Base-by-base conservation (phyloP, 1,139 yeast genomes). In the Yamadazyma sp. region DNA sequence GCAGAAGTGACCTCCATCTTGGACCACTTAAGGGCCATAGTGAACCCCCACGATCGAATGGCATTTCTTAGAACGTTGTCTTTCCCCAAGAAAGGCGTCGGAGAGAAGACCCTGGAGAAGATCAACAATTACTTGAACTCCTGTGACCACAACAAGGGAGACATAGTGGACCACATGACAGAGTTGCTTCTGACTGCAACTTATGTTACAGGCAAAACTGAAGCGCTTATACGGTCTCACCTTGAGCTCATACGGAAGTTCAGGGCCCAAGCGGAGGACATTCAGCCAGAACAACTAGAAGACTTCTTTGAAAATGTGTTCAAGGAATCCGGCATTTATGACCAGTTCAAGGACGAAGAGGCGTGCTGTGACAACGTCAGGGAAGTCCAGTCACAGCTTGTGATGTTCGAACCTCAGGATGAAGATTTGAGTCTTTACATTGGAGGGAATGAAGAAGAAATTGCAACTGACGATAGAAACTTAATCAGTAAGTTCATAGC, bases 61-160 rank as follows among this genome's bases (percentile, higher is more conserved):
- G 87, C 95, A 0, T 65, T 78, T 28, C 47, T 77, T 18, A 64
- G 87, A 29, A 72, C 84, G 0, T 50, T 89, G 26, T 74, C 75
- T 36, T 69, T 66, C 37, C 92, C 92, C 0, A 70, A 80, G 26
- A 64, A 84, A 40, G 92, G 95, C 0, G 57, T 88, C n/a, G 97
- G 97, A 0, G 73, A 69, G 2, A 75, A 75, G 37, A 64, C 83
- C 0, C 46, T 81, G 6, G 66, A 66, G 1, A 59, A 55, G 10
- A 57, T 82, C 10, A 40, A 28, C 24, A 22, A 31, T 7, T 32
- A 33, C 16, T 33, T 48, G 28, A 20, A 25, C 9, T 11, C 11
- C 5, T 28, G 40, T 36, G 42, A 44, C 14, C 30, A 32, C 15
- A 22, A 16, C 5, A n/a, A 16, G 2, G 22, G 24, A 14, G 17